Evolutionary conservation across 345 rosid species (phyloP).

Genomic region (Bretschneidera sinensis): DNA sequence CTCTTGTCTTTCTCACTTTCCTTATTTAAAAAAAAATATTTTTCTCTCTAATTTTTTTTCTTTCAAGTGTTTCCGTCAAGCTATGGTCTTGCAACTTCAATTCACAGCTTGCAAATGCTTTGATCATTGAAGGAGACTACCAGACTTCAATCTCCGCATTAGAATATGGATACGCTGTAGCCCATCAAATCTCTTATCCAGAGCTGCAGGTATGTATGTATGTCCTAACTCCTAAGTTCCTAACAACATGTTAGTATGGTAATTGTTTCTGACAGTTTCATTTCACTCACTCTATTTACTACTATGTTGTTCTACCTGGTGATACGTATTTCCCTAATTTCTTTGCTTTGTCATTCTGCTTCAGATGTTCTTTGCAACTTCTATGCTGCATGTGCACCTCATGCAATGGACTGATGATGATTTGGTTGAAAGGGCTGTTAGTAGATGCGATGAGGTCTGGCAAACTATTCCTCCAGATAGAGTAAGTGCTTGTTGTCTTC

Average conservation of each 20-base stretch:
- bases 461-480: slow-evolving; percentile 56
- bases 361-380: slow-evolving; percentile 92
- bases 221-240: too few species aligned
- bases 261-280: too few species aligned
- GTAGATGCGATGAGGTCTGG: slow-evolving; percentile 72
- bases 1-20: neutral
- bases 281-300: too few species aligned
- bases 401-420: slow-evolving; percentile 84
- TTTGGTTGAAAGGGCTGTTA: slow-evolving; percentile 61
- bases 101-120: slow-evolving; percentile 90
- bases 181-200: slow-evolving; percentile 57
- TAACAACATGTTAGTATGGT: neutral
- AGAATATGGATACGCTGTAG: slow-evolving; percentile 57
- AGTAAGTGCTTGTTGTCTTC: slow-evolving; percentile 34
- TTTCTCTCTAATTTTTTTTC: neutral
- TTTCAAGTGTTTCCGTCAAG: slow-evolving; percentile 38
- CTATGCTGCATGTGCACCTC: slow-evolving; percentile 81
- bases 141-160: slow-evolving; percentile 59
- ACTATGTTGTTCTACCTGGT: neutral
- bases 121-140: slow-evolving; percentile 76
- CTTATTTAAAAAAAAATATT: too few species aligned
- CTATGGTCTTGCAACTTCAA: slow-evolving; percentile 95
- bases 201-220: slow-evolving; percentile 92
- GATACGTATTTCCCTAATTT: neutral
- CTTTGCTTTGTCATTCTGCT: neutral